Conservation (phyloP, 2,329 filamentous ascomycete genomes). For the Curvularia lunata region DNA sequence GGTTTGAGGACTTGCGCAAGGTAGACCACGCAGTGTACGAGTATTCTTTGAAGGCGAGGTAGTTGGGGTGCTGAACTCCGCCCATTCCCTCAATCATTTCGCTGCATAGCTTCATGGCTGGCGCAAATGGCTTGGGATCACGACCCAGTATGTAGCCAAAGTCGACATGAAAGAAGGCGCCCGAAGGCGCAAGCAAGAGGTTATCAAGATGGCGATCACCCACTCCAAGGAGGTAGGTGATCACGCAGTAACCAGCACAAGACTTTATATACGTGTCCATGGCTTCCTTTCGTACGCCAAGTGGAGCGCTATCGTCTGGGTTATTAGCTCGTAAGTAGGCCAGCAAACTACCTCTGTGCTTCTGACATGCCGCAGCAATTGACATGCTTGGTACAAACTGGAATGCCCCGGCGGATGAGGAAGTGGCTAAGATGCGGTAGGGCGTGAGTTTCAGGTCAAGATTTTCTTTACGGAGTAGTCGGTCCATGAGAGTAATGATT, state of each 20-base stretch:
- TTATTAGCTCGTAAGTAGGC: conserved; percentile 89
- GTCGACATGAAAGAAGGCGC: conserved; percentile 97
- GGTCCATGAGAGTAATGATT: conserved; percentile 98
- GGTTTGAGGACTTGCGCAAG: conserved; percentile 83
- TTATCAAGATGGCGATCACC: conserved; percentile 97
- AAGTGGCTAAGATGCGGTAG: conserved; percentile 95
- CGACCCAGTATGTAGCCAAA: conserved; percentile 98
- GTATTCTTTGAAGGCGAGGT: conserved; percentile 90
- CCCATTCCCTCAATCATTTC: conserved; percentile 99
- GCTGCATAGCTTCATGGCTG: conserved; percentile 93
- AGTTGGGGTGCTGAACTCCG: conserved; percentile 78
- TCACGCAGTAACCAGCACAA: conserved; percentile 96
- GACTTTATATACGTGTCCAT: conserved; percentile 96
- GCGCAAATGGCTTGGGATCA: conserved; percentile 96
- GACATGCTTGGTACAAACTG: conserved; percentile 91
- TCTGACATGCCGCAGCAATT: conserved; percentile 80
- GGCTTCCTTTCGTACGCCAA: conserved; percentile 88
- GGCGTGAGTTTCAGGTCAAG: conserved; percentile 93
- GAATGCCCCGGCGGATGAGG: conserved; percentile 84
- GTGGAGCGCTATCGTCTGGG: conserved; percentile 78
- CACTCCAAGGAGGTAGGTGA: conserved; percentile 96
- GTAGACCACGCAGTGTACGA: conserved; percentile 95
- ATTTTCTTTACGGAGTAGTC: conserved; percentile 92
- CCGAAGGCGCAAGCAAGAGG: conserved; percentile 85
- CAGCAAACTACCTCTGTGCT: conserved; percentile 78